These are phyloP conservation scores for Stentor coeruleus DNA, from an alignment of 73 alveolate species.

Conservation along the genomic window DNA sequence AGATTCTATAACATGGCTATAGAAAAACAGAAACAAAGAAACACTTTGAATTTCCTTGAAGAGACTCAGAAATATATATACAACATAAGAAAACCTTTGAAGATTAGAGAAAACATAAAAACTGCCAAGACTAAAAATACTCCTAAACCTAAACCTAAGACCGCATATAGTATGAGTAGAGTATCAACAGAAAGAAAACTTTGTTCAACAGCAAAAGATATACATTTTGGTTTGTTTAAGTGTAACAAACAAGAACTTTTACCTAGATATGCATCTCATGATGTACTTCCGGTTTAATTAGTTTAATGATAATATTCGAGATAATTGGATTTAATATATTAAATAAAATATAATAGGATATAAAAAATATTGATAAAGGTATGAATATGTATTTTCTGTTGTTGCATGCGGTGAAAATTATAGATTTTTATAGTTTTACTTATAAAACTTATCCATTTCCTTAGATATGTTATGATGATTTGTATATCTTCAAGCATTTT, in stretches of 20 bases:
- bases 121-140: background rate
- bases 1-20: background rate
- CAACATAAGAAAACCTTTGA: background rate
- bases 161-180: too few relatives aligned
- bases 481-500: slow-evolving; percentile 3
- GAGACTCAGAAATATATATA: background rate
- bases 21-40: background rate
- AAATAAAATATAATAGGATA: background rate
- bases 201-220: too few relatives aligned
- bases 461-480: background rate
- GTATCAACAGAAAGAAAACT: too few relatives aligned
- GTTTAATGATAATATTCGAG: too few relatives aligned
- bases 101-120: too few relatives aligned
- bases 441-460: background rate
- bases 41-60: background rate
- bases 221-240: too few relatives aligned
- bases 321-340: too few relatives aligned
- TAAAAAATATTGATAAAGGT: background rate
- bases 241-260: background rate
- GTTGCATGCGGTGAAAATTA: background rate
- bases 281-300: too few relatives aligned
- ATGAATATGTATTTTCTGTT: background rate
- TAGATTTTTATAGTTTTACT: background rate
- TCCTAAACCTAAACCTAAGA: too few relatives aligned
- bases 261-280: background rate